Conservation (phyloP, 129 eudicot genomes). For the Silybum marianum region DNA sequence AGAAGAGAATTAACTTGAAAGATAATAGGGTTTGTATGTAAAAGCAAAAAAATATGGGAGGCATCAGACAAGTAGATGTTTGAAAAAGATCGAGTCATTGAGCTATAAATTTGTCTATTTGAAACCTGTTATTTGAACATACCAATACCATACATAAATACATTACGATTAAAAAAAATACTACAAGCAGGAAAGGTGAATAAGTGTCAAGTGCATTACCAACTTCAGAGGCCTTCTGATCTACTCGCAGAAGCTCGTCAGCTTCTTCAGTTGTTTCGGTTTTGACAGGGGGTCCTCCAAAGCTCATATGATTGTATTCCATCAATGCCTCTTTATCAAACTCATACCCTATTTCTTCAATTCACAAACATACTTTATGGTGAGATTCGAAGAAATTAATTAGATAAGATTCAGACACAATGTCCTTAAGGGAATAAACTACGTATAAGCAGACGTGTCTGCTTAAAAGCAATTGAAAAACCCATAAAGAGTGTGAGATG, state of each 20-base stretch:
- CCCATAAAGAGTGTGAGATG: not conserved
- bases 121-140: not conserved
- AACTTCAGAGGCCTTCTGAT: slow-evolving; percentile 63
- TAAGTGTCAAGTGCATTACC: slow-evolving; percentile 43
- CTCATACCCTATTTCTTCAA: slow-evolving; percentile 61
- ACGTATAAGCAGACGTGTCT: not conserved
- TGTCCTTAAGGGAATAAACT: not conserved
- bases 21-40: not conserved
- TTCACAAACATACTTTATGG: slow-evolving; percentile 27
- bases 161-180: not conserved
- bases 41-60: not conserved
- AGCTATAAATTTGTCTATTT: not conserved
- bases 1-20: not conserved
- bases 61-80: not conserved
- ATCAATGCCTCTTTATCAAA: slow-evolving; percentile 61
- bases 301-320: slow-evolving; percentile 88
- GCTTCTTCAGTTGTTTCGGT: slow-evolving; percentile 72
- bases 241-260: slow-evolving; percentile 49
- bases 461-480: not conserved
- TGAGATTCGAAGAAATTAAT: not conserved
- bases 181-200: not conserved
- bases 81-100: not conserved
- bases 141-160: slow-evolving; percentile 6
- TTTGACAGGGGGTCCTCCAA: slow-evolving; percentile 89
- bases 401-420: not conserved